A percentile compares a stretch with the other conserved stretches of the same genome.
Conservation (phyloP, 306 rosid species). For the Ziziphus jujuba region DNA sequence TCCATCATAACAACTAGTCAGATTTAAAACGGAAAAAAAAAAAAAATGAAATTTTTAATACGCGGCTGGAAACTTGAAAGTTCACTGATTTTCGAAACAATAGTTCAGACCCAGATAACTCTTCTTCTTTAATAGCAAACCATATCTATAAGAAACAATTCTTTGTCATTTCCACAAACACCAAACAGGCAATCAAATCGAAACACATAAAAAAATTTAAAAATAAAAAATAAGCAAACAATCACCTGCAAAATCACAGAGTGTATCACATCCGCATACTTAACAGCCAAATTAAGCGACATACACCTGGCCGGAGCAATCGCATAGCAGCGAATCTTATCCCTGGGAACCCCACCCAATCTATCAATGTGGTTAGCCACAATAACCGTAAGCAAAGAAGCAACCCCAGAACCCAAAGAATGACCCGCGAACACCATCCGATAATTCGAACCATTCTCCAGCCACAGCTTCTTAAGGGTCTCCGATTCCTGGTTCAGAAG, state of each 20-base stretch:
- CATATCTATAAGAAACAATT: no score
- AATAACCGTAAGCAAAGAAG: conserved; percentile 60
- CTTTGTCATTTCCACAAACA: conserved; percentile 2
- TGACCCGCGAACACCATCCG: conserved; percentile 80
- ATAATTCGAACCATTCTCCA: conserved; percentile 57
- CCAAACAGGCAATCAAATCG: no score
- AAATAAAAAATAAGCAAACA: background rate
- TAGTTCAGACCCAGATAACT: no score
- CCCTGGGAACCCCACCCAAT: conserved; percentile 71
- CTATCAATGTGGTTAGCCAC: conserved; percentile 61
- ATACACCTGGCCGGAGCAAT: conserved; percentile 90
- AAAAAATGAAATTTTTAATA: no score
- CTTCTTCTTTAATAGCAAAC: no score
- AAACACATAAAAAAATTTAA: background rate
- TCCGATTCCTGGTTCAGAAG: conserved; percentile 71
- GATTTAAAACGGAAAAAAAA: no score
- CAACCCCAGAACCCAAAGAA: conserved; percentile 92
- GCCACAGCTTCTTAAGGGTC: conserved; percentile 64
- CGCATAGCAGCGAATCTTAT: conserved; percentile 64
- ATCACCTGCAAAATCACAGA: conserved; percentile 78
- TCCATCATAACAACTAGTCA: no score
- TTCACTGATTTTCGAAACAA: no score
- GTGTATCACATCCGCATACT: conserved; percentile 83
- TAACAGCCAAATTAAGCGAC: conserved; percentile 94
- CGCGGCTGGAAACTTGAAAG: no score